Conservation (phyloP, 1,284 basidiomycete species). For the Thecaphora thlaspeos region DNA sequence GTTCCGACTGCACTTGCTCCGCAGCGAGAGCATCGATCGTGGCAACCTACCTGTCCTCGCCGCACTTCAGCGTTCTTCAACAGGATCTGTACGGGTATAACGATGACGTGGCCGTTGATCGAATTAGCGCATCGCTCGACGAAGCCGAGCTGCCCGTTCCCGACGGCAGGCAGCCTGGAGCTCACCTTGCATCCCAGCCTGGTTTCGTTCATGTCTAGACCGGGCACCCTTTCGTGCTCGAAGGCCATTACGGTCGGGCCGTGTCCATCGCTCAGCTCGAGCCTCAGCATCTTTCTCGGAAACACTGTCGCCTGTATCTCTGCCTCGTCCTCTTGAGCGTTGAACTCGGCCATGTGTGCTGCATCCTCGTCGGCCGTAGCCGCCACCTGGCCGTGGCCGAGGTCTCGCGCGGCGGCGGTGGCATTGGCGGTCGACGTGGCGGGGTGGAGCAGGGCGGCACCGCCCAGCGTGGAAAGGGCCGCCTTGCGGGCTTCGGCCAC, state of each 20-base stretch:
- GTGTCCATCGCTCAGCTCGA: slow-evolving; percentile 80
- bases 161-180: no score
- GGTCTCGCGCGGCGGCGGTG: neutral
- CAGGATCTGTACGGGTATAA: slow-evolving; percentile 7
- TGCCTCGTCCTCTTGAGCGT: slow-evolving; percentile 33
- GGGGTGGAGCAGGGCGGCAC: neutral
- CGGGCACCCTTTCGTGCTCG: slow-evolving; percentile 17
- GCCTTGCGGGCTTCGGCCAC: slow-evolving; percentile 29
- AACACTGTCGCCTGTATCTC: slow-evolving; percentile 74
- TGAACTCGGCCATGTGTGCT: slow-evolving; percentile 29
- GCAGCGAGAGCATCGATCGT: no score
- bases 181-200: slow-evolving; percentile 19
- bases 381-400: neutral
- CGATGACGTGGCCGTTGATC: no score
- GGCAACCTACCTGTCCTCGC: slow-evolving; percentile 8
- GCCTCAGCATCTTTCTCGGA: slow-evolving; percentile 89
- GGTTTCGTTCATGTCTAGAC: slow-evolving; percentile 28
- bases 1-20: no score
- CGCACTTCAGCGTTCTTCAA: slow-evolving; percentile 11
- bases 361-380: neutral
- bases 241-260: slow-evolving; percentile 72
- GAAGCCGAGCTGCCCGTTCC: no score
- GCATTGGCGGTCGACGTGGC: neutral
- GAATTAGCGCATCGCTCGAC: no score
- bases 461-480: slow-evolving; percentile 2